Conservation (phyloP, 139 green algal species). For the Monoraphidium neglectum region DNA sequence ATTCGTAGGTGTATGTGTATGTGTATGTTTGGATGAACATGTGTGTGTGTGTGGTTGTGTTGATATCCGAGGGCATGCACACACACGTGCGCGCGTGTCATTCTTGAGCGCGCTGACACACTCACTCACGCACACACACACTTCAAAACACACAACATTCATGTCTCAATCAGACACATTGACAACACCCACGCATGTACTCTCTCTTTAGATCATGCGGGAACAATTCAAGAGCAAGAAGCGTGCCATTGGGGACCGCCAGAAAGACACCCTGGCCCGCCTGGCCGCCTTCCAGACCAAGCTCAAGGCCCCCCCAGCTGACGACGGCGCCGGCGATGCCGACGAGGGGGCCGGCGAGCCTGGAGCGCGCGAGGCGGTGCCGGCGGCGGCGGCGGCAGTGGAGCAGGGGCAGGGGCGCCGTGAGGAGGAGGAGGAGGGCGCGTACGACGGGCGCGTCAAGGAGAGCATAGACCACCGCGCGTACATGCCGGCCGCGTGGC, state of each 20-base stretch:
- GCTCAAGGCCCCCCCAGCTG: constrained; percentile 26
- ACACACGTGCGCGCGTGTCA: no score
- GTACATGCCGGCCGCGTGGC: constrained; percentile 79
- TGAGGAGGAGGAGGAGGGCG: background rate
- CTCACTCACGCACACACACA: no score
- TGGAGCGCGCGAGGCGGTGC: background rate
- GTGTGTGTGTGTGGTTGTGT: no score
- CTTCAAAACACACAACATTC: no score
- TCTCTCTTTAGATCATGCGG: no score
- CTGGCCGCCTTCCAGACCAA: constrained; percentile 59
- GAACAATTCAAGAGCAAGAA: constrained; percentile 76
- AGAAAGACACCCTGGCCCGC: constrained; percentile 69
- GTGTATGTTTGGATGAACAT: no score
- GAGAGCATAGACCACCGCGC: constrained; percentile 63
- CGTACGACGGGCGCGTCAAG: constrained; percentile 56
- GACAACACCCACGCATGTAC: no score
- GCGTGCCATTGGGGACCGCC: constrained; percentile 41
- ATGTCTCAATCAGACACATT: no score
- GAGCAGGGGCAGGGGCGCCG: background rate
- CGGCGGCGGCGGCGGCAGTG: background rate
- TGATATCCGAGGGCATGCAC: no score
- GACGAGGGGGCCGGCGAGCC: background rate
- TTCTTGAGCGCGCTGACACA: no score
- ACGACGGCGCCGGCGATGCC: background rate
- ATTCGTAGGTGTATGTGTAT: no score